Conservation (phyloP, 176 grass and related monocot species). For the Tuctoria greenei region DNA sequence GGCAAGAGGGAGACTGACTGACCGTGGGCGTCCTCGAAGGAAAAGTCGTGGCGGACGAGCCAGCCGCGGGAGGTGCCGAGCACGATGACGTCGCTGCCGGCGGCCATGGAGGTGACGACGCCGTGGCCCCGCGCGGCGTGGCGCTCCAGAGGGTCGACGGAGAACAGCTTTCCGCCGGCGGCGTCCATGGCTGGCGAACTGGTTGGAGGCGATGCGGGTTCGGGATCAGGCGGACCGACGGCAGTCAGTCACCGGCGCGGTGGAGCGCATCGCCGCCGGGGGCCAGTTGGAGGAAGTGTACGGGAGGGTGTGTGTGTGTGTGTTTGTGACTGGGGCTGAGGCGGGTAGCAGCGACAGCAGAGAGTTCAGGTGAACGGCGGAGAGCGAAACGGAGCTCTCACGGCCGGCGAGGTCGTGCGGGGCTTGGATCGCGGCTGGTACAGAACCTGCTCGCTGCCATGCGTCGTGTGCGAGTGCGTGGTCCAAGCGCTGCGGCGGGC, state of each 20-base stretch:
- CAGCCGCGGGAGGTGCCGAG: constrained; percentile 90
- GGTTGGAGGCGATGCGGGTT: neutral
- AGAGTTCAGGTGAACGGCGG: too few relatives aligned
- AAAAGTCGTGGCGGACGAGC: constrained; percentile 90
- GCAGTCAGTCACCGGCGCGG: neutral
- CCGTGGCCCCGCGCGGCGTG: constrained; percentile 81
- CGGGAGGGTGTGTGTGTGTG: too few relatives aligned
- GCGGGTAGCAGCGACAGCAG: too few relatives aligned
- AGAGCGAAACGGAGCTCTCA: neutral
- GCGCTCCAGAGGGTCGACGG: constrained; percentile 79
- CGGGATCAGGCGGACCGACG: neutral
- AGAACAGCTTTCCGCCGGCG: constrained; percentile 49
- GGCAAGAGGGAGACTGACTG: neutral
- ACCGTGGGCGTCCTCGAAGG: constrained; percentile 62
- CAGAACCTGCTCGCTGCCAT: too few relatives aligned
- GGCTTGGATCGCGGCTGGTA: neutral
- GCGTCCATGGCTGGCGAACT: constrained; percentile 27
- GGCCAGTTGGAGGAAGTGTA: too few relatives aligned
- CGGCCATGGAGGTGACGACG: constrained; percentile 77
- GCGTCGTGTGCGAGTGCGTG: too few relatives aligned
- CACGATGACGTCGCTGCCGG: constrained; percentile 91
- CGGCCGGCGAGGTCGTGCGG: neutral
- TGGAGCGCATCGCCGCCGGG: neutral
- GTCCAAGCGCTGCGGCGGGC: too few relatives aligned
- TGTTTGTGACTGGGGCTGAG: too few relatives aligned